Evolutionary conservation across 2,329 filamentous ascomycete genomes (phyloP).

Genomic region (Clonostachys rosea): DNA sequence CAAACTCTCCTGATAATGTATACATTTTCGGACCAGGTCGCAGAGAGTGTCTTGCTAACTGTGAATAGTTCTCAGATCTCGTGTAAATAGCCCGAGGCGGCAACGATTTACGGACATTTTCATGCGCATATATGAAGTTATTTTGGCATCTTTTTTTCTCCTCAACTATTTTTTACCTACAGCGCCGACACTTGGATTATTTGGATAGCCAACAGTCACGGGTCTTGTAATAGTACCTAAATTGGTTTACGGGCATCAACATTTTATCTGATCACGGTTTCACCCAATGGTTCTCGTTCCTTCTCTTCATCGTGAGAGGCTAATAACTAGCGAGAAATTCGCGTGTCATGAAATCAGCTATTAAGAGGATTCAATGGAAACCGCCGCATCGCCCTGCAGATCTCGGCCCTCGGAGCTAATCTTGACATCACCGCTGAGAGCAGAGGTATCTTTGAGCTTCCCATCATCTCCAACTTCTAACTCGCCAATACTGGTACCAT

Average conservation of each 20-base stretch:
- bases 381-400: slow-evolving; percentile 15
- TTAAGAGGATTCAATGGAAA: slow-evolving; percentile 15
- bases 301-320: no score
- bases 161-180: no score
- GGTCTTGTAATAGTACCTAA: no score
- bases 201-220: no score
- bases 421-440: slow-evolving; percentile 29
- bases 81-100: not conserved
- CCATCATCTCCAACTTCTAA: slow-evolving; percentile 32
- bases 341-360: not conserved
- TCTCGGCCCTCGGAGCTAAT: slow-evolving; percentile 12
- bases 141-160: no score
- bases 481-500: slow-evolving; percentile 32
- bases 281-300: no score
- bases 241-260: no score
- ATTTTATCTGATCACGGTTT: not conserved
- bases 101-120: not conserved
- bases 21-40: slow-evolving; percentile 14
- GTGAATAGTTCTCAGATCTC: slow-evolving; percentile 1
- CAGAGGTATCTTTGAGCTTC: slow-evolving; percentile 28
- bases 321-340: no score
- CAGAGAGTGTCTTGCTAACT: not conserved
- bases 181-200: no score
- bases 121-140: no score
- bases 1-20: slow-evolving; percentile 53